Conservation (phyloP, 2,329 filamentous ascomycete genomes). For the Fusarium metavorans region DNA sequence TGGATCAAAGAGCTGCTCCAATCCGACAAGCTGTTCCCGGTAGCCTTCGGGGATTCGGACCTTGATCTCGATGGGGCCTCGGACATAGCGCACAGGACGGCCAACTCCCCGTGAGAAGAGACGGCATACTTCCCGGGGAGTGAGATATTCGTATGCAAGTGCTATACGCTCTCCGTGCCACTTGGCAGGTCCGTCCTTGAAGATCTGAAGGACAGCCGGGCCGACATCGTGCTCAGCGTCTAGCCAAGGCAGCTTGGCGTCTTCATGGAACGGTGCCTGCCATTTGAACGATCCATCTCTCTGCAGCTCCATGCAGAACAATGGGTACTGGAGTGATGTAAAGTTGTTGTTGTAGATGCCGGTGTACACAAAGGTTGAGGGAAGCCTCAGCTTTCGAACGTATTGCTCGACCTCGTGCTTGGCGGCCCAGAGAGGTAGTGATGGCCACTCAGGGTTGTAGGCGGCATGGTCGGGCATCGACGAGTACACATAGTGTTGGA, state of each 20-base stretch:
- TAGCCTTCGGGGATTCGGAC: slow-evolving; percentile 91
- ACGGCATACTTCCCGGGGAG: slow-evolving; percentile 83
- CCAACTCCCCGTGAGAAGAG: slow-evolving; percentile 84
- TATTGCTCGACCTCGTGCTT: slow-evolving; percentile 96
- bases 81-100: slow-evolving; percentile 81
- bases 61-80: slow-evolving; percentile 83
- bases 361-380: slow-evolving; percentile 93
- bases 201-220: slow-evolving; percentile 89
- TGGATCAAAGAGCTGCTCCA: slow-evolving; percentile 70
- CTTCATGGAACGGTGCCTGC: slow-evolving; percentile 93
- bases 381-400: slow-evolving; percentile 82
- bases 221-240: slow-evolving; percentile 97
- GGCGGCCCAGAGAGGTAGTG: slow-evolving; percentile 88
- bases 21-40: slow-evolving; percentile 82
- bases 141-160: slow-evolving; percentile 89
- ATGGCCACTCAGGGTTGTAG: slow-evolving; percentile 81
- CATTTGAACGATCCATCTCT: slow-evolving; percentile 88
- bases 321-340: slow-evolving; percentile 88
- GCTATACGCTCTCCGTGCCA: slow-evolving; percentile 87
- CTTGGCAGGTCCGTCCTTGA: slow-evolving; percentile 90
- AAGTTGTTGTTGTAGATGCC: slow-evolving; percentile 99
- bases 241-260: slow-evolving; percentile 91
- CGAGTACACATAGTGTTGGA: slow-evolving; percentile 95
- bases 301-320: slow-evolving; percentile 95
- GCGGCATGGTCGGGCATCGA: slow-evolving; percentile 96